Evolutionary conservation across 1,284 basidiomycete species (phyloP), one percentile per base, ranked within the genome.

Genomic region (Ceratobasidium sp.): DNA sequence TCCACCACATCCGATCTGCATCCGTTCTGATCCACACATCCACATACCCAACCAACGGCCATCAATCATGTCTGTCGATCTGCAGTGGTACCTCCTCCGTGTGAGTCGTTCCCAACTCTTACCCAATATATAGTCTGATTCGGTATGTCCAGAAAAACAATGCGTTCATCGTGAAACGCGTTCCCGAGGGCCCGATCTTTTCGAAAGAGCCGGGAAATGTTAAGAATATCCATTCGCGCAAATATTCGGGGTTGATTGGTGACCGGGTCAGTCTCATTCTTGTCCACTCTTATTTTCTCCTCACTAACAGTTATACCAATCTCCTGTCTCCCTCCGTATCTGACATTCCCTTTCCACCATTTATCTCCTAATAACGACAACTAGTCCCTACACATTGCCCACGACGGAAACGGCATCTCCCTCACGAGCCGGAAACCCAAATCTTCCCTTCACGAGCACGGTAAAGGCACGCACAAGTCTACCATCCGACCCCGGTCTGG

Each of bases 121-220:
- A 33, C 53, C 49, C 26, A 39, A 56, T 70, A 23, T 26, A 33
- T 15, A 13, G n/a, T 56, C 63, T 66, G 60, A 75, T 64, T 12
- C 63, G 44, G 18, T n/a, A 33, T 33, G 33, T 33, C 33, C 83
- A 95, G 93, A 92, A 94, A 84, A 89, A 89, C 88, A 96, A 93
- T 90, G 92, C 94, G 81, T 95, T 92, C 90, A 88, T 94, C 80
- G 93, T 95, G 85, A 95, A 95, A 88, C 89, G 89, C 83, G 88
- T 89, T 68, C 84, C 86, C 66, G 92, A 93, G 84, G 94, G 93
- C 69, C 91, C 92, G 71, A 85, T 92, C 84, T 95, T 96, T 88
- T 95, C 94, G 83, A 92, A 88, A 86, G 95, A 96, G 89, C 90
- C 92, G 94, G 95, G 93, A 82, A 97, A 97, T 89, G 90, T 96